phyloP scores from a whole-genome alignment of 768 basidiomycete genomes.

The Leccinum subtestaceum region DNA sequence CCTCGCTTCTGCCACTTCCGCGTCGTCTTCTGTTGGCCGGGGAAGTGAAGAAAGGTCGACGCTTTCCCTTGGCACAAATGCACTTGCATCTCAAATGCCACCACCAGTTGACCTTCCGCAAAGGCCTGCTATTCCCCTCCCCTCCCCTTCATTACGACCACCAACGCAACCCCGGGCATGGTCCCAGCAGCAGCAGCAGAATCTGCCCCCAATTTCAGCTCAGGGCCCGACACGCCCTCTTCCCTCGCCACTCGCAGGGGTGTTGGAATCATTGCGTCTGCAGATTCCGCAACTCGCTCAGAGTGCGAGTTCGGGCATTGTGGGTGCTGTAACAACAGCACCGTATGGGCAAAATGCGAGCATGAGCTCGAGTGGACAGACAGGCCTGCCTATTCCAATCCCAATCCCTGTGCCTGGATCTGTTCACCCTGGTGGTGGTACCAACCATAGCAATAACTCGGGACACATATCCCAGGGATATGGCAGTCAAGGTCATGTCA shows the following conservation, averaged over 20 bases:
- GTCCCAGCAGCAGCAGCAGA: slow-evolving; percentile 2
- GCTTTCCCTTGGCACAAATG: not conserved
- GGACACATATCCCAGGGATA: slow-evolving; percentile 1
- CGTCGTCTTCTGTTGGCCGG: slow-evolving; percentile 11
- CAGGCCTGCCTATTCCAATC: not conserved
- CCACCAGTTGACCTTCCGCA: not conserved
- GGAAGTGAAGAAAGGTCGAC: not conserved
- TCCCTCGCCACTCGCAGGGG: slow-evolving; percentile 11
- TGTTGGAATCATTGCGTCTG: slow-evolving; percentile 15
- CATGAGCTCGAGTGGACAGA: not conserved
- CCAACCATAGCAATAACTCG: not conserved
- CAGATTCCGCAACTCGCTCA: slow-evolving; percentile 18
- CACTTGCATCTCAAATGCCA: not conserved
- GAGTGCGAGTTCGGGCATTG: not conserved
- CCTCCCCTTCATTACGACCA: not conserved
- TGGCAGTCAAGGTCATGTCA: slow-evolving; percentile 5
- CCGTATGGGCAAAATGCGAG: not conserved
- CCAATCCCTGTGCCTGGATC: not conserved
- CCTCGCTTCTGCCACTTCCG: slow-evolving; percentile 10
- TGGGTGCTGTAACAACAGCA: not conserved
- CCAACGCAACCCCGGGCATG: not conserved
- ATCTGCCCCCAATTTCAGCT: not conserved
- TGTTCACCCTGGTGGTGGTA: not conserved
- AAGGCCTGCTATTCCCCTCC: not conserved
- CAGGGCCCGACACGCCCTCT: slow-evolving; percentile 3